phyloP scores from a whole-genome alignment of 257 asterid species.

The Nicotiana attenuata region DNA sequence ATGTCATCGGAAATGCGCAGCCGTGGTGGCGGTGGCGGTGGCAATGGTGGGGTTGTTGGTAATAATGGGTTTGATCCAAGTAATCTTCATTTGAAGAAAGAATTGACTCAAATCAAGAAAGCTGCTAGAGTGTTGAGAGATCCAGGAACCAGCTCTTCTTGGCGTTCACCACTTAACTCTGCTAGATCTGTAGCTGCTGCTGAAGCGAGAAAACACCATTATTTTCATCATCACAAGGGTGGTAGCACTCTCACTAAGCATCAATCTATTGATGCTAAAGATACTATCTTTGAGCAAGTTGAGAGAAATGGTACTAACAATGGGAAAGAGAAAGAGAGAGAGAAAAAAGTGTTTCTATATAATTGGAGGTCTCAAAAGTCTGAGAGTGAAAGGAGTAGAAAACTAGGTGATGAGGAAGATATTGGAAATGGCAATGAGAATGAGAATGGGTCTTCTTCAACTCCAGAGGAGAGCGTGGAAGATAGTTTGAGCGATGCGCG shows the following conservation, averaged over 20 bases:
- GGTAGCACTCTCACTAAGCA: constrained; percentile 5
- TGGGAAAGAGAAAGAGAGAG: constrained; percentile 33
- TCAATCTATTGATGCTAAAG: constrained; percentile 9
- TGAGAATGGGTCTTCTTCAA: constrained; percentile 39
- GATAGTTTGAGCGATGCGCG: constrained; percentile 58
- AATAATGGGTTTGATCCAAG: constrained; percentile 67
- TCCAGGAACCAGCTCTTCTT: constrained; percentile 87
- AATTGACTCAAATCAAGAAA: constrained; percentile 82
- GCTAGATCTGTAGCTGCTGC: constrained; percentile 60
- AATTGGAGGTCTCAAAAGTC: constrained; percentile 87
- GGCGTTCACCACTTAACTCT: constrained; percentile 74
- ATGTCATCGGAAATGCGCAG: constrained; percentile 31
- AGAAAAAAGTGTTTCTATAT: constrained; percentile 60
- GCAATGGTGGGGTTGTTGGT: constrained; percentile 22
- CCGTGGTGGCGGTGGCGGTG: constrained; percentile 24
- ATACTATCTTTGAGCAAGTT: neutral
- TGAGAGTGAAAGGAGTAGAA: constrained; percentile 59
- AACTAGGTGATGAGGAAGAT: constrained; percentile 39
- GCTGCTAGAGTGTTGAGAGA: constrained; percentile 79
- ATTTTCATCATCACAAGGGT: constrained; percentile 49
- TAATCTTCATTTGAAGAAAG: constrained; percentile 92
- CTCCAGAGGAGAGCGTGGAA: constrained; percentile 45
- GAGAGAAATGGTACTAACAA: constrained; percentile 27
- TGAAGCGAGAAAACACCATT: constrained; percentile 40
- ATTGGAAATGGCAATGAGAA: constrained; percentile 29